Evolutionary conservation across 805 yeast genomes (phyloP).

Genomic region (Yarrowia alimentaria): DNA sequence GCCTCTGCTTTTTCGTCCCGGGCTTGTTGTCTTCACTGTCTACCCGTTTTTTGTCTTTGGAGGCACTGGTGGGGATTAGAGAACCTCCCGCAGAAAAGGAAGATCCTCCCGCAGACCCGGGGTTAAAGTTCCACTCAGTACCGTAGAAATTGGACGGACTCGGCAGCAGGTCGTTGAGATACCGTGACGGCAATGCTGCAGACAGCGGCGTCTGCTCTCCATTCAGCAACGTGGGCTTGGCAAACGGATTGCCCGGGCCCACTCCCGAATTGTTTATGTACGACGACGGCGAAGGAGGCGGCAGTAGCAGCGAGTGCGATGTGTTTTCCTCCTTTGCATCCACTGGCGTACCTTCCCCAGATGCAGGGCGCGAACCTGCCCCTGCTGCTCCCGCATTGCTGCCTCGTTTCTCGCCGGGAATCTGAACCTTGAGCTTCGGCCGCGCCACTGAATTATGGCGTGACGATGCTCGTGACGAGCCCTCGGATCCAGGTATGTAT

Average conservation of each 20-base stretch:
- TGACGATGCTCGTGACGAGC: conserved; percentile 28
- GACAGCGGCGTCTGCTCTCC: conserved; percentile 71
- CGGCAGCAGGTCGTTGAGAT: conserved; percentile 69
- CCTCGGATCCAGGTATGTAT: conserved; percentile 29
- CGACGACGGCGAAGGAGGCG: conserved; percentile 41
- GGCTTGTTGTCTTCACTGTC: conserved; percentile 3
- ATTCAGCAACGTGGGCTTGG: conserved; percentile 35
- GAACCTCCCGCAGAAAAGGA: conserved; percentile 25
- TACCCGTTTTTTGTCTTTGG: conserved; percentile 15
- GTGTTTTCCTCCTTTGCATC: conserved; percentile 12
- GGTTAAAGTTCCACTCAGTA: conserved; percentile 52
- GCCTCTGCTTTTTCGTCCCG: conserved; percentile 7
- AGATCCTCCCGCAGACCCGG: conserved; percentile 34
- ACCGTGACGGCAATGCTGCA: conserved; percentile 68
- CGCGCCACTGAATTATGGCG: conserved; percentile 28
- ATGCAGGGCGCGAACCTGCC: conserved; percentile 18
- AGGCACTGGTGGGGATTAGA: conserved; percentile 18
- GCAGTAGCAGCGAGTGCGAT: conserved; percentile 34
- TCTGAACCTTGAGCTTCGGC: conserved; percentile 29
- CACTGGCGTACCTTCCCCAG: conserved; percentile 11
- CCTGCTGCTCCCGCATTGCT: conserved; percentile 23
- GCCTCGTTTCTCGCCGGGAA: conserved; percentile 28
- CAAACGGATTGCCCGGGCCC: conserved; percentile 42
- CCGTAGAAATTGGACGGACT: conserved; percentile 77
- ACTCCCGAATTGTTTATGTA: conserved; percentile 34